Evolutionary conservation across 225 moss, liverwort and hornwort genomes (phyloP).

Genomic region (Rhytidiadelphus loreus): DNA sequence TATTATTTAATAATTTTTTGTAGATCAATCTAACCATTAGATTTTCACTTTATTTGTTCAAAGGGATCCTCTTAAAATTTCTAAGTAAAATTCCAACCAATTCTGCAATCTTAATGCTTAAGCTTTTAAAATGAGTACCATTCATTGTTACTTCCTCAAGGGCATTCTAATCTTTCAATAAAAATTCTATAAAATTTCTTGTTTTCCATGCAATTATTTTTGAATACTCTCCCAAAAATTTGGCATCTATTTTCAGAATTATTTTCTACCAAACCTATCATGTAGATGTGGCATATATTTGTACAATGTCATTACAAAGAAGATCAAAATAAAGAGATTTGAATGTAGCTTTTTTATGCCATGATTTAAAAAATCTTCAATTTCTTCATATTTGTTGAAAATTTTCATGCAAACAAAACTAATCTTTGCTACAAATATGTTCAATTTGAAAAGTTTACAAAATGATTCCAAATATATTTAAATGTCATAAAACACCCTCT

Average conservation of each 20-base stretch:
- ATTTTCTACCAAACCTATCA: background rate
- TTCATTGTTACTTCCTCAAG: background rate
- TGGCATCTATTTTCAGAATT: background rate
- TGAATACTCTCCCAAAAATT: background rate
- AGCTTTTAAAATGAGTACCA: no score
- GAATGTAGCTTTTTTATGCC: background rate
- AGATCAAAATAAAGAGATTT: background rate
- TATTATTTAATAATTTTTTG: background rate
- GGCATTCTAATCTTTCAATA: background rate
- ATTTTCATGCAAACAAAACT: background rate
- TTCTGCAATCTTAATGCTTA: no score
- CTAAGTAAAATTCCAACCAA: no score
- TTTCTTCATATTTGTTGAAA: background rate
- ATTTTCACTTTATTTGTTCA: background rate
- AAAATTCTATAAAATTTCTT: background rate
- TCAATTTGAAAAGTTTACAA: background rate
- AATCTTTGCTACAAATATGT: background rate
- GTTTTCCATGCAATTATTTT: background rate
- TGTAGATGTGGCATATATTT: background rate
- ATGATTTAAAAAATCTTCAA: background rate
- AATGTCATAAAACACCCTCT: background rate
- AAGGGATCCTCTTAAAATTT: background rate
- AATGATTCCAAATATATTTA: background rate
- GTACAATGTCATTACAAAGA: accelerated
- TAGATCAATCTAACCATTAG: background rate